phyloP scores from a whole-genome alignment of 1,284 basidiomycete species.

The Ganoderma boninense region DNA sequence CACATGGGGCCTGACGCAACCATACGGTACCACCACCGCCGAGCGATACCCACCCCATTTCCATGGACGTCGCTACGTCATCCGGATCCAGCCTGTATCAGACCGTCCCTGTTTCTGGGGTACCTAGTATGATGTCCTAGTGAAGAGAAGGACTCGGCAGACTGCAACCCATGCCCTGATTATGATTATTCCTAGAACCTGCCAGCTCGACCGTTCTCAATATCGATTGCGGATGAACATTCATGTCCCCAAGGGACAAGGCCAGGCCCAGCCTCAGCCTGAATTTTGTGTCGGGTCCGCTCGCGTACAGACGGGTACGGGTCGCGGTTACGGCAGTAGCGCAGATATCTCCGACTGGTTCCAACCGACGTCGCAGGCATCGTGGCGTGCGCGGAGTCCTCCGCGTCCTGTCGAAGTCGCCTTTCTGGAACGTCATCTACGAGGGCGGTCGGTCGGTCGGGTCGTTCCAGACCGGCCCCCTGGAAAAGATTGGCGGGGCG shows the following conservation, averaged over 20 bases:
- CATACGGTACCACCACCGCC: not conserved
- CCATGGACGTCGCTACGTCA: conserved; percentile 7
- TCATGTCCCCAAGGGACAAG: not conserved
- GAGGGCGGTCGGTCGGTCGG: too few relatives aligned
- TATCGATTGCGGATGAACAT: conserved; percentile 41
- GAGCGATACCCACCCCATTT: not conserved
- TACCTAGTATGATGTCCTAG: conserved; percentile 46
- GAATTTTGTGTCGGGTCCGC: conserved; percentile 15
- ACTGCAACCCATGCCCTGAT: conserved; percentile 58
- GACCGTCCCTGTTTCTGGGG: conserved; percentile 55
- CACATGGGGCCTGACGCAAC: conserved; percentile 5
- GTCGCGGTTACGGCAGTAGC: conserved; percentile 26
- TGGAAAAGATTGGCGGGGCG: not conserved
- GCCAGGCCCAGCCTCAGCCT: conserved; percentile 14
- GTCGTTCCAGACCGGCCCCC: not conserved
- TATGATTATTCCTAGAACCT: conserved; percentile 53
- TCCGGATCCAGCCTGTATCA: conserved; percentile 54
- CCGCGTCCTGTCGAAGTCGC: not conserved
- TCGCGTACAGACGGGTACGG: conserved; percentile 16
- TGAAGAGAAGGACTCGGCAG: conserved; percentile 50
- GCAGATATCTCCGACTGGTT: conserved; percentile 25
- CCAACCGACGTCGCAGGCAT: not conserved
- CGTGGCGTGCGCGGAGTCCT: not conserved
- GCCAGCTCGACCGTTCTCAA: conserved; percentile 53
- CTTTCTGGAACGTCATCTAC: conserved; percentile 5